Evolutionary conservation across 352 stramenopile genomes (phyloP), one percentile per base, ranked within the genome.

Genomic region (Globisporangium lucens): DNA sequence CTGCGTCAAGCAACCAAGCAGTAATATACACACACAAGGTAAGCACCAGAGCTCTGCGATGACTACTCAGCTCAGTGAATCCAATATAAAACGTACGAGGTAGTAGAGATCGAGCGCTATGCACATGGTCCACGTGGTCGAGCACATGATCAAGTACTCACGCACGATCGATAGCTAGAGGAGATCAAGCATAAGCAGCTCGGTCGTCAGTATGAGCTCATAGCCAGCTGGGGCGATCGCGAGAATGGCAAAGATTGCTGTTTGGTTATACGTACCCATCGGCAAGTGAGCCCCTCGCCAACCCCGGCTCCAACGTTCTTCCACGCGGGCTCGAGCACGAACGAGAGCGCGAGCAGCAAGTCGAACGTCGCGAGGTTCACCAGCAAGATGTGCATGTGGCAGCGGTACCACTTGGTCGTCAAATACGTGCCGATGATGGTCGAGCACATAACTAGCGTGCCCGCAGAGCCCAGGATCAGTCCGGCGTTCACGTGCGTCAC

Each of bases 131-230:
- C 80, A 93, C 13, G 76, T 73, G 8, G 72, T 89, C 20, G 85
- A 89, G 65, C 76, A 88, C 80, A 91, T 93, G 65, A 91, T 87
- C 9, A 91, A 62, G 53, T 90, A 93, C 57, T 93, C 85, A 17
- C 85, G 77, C 9, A 85, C 70, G 10, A 78, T 82, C 20, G 84
- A 90, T 22, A 93, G 68, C 78, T 87, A 61, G 0, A 6, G 1
- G 33, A 46, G 24, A 52, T 56, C 52, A 63, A 4, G 17, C 24
- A 41, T 35, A n/a, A 20, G 9, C n/a, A 22, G 20, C 8, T 13
- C 53, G 43, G 6, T 20, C 29, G 20, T 41, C 24, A 61, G 20
- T 49, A 47, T 9, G 20, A 41, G 3, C 22, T 56, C 13, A 22
- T 17, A 61, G 4, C 52, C 35, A 41, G 12, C 35, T 41, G 62